Base-by-base conservation (phyloP, 139 green algal species). In the Chlamydomonas asymmetrica region DNA sequence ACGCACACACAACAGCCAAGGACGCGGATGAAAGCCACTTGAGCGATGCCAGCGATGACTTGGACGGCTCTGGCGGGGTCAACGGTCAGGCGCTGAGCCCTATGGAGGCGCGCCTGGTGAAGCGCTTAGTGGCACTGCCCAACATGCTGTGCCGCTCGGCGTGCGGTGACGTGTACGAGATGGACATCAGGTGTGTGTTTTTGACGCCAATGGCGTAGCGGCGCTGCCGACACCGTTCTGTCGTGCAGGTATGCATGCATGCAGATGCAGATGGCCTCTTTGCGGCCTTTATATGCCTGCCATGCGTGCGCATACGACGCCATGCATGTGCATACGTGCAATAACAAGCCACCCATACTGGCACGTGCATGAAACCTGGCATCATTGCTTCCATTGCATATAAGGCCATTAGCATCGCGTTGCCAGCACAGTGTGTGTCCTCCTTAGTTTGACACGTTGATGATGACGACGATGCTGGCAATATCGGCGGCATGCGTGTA, bases 71-170 rank as follows among this genome's bases (percentile, higher is more conserved):
- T 25, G 63, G 63, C 9, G 10, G 48, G 63, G 32, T 71, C 32
- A 71, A 31, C 16, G 63, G 10, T 22, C 23, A 75, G 20, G 49
- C 31, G 52, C 68, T 66, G 5, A 38, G 57, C n/a, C n/a, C 38
- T 13, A n/a, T 68, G 40, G 57, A 77, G 13, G 72, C 71, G 38
- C 57, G 74, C 45, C 60, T 84, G 8, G 70, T 59, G 16, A 49
- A 32, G n/a, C 66, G 73, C 4, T 31, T 84, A 35, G 45, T 84
- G 57, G 64, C 32, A 29, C 59, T 84, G 49, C 79, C 79, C 29
- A 75, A 77, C 57, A 76, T 84, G 50, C 32, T 84, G 72, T 84
- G 79, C 48, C 45, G 59, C n/a, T 54, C 64, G 29, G 79, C 79
- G 48, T 74, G 66, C 27, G 79, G 79, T 4, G 79, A 84, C 65